These are phyloP conservation scores for Cynanchum wilfordii DNA, from an alignment of 257 asterid species.

Conservation along the genomic window DNA sequence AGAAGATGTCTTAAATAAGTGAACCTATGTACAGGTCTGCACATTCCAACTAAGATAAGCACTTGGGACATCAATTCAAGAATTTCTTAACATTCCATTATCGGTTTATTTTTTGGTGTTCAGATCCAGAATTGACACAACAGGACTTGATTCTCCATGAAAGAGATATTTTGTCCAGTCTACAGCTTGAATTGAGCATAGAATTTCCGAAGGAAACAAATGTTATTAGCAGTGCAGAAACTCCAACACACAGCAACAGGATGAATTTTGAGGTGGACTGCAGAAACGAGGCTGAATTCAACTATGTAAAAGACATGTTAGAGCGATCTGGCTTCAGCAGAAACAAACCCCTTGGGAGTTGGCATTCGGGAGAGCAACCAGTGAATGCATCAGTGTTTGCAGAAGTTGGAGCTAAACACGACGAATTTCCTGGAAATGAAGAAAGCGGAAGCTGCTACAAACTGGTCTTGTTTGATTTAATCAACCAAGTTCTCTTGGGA, in stretches of 20 bases:
- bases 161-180: conserved; percentile 19
- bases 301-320: conserved; percentile 52
- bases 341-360: conserved; percentile 39
- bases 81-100: not conserved
- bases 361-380: conserved; percentile 58
- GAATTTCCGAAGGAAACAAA: conserved; percentile 14
- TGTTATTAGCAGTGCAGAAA: conserved; percentile 16
- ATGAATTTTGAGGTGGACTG: conserved; percentile 30
- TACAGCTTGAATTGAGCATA: conserved; percentile 8
- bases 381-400: conserved; percentile 50
- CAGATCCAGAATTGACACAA: conserved; percentile 23
- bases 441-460: conserved; percentile 37
- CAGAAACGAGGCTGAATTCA: conserved; percentile 44
- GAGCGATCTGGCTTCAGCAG: conserved; percentile 61
- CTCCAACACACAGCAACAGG: conserved; percentile 19
- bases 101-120: not conserved
- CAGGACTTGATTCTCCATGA: not conserved
- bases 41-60: not conserved
- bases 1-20: not conserved
- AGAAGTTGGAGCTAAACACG: conserved; percentile 43
- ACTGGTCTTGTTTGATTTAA: conserved; percentile 54
- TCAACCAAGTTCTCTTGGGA: conserved; percentile 55
- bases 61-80: too few species aligned
- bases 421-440: conserved; percentile 19
- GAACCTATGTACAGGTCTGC: not conserved